A percentile compares a stretch with the other conserved stretches of the same genome.
These are phyloP conservation scores for Colletotrichum sp. DNA, from an alignment of 2,329 filamentous ascomycete species.

Conservation along the genomic window DNA sequence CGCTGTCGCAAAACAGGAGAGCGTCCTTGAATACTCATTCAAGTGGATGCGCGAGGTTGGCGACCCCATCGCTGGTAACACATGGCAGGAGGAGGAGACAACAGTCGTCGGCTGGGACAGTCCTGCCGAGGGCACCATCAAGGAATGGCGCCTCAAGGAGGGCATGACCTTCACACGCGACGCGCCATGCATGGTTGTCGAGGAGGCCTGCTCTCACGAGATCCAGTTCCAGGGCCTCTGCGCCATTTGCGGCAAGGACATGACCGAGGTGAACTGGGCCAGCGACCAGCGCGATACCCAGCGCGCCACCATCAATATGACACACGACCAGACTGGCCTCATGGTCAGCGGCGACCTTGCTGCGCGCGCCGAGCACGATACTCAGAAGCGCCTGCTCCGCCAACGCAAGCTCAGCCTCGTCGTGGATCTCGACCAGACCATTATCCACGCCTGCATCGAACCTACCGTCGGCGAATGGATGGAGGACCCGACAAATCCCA, in stretches of 20 bases:
- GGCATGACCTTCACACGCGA: constrained; percentile 68
- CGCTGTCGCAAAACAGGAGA: constrained; percentile 74
- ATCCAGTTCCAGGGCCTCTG: constrained; percentile 92
- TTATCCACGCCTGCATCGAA: constrained; percentile 97
- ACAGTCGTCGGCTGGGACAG: constrained; percentile 81
- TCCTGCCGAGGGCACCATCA: constrained; percentile 79
- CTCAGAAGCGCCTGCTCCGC: constrained; percentile 81
- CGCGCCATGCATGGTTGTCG: constrained; percentile 72
- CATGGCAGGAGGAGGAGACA: constrained; percentile 71
- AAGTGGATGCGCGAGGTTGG: constrained; percentile 78
- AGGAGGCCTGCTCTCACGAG: constrained; percentile 90
- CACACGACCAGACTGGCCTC: constrained; percentile 87
- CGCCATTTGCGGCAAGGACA: constrained; percentile 91
- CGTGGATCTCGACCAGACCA: constrained; percentile 96
- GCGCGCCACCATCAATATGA: constrained; percentile 92
- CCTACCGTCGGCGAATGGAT: constrained; percentile 97
- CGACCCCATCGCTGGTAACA: constrained; percentile 64
- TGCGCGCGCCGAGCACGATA: constrained; percentile 80
- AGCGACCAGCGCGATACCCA: constrained; percentile 79
- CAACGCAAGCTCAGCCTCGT: constrained; percentile 89
- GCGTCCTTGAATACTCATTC: constrained; percentile 87
- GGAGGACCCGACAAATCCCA: constrained; percentile 84
- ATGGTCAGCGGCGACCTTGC: constrained; percentile 86
- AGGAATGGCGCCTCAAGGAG: constrained; percentile 75
- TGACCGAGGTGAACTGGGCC: constrained; percentile 89